Conservation (phyloP, 2,329 filamentous ascomycete genomes). For the Colletotrichum orbiculare region DNA sequence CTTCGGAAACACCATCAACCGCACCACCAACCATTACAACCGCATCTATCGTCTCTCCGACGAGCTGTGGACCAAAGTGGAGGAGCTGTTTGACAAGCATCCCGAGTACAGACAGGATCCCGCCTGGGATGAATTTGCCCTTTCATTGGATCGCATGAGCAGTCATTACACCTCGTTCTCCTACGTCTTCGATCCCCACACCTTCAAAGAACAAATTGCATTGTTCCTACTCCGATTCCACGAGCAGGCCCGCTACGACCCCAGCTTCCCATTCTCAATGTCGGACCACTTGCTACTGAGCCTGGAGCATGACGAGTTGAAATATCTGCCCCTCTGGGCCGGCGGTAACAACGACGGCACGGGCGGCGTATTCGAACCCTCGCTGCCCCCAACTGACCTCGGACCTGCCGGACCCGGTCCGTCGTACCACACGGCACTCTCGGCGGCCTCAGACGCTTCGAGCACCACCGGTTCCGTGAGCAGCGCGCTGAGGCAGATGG, state of each 20-base stretch:
- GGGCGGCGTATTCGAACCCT: conserved; percentile 59
- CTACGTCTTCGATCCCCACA: conserved; percentile 23
- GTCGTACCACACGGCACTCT: conserved; percentile 57
- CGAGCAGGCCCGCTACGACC: conserved; percentile 39
- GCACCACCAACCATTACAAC: not conserved
- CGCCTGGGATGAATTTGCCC: not conserved
- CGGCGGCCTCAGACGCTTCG: conserved; percentile 48
- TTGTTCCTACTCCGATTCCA: conserved; percentile 27
- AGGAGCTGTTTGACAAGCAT: not conserved
- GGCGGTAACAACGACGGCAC: conserved; percentile 65
- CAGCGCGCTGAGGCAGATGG: conserved; percentile 48
- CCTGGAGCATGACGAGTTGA: conserved; percentile 67
- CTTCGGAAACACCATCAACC: not conserved
- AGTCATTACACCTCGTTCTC: not conserved
- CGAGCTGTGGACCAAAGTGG: not conserved
- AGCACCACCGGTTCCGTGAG: conserved; percentile 49
- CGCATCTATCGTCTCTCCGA: not conserved
- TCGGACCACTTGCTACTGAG: conserved; percentile 62
- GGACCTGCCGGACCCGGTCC: conserved; percentile 60
- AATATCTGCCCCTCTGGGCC: conserved; percentile 74
- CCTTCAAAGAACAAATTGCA: conserved; percentile 13
- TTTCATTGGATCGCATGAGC: not conserved
- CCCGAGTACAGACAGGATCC: conserved; percentile 19
- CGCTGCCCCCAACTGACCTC: conserved; percentile 54
- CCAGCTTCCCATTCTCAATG: conserved; percentile 48